Percentiles rank a stretch among this genome's conserved stretches.
Evolutionary conservation across 148 eudicot genomes (phyloP).

Genomic region (Heliosperma pusillum): DNA sequence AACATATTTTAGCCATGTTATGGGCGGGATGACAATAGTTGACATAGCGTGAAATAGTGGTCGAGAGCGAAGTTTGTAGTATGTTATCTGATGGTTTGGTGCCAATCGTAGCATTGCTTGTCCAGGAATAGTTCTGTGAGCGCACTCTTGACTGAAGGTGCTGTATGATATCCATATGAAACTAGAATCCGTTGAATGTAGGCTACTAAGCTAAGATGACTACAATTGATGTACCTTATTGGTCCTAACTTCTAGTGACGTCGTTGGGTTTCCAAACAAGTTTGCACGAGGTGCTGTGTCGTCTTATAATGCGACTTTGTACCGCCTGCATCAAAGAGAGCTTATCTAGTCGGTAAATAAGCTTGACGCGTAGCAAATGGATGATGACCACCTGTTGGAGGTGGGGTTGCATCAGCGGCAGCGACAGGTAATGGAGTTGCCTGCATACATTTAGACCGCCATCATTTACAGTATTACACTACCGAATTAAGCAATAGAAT

Average conservation of each 20-base stretch:
- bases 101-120: background rate
- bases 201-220: no score
- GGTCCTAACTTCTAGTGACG: no score
- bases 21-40: background rate
- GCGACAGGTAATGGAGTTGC: background rate
- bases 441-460: slow-evolving; percentile 13
- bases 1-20: slow-evolving; percentile 9
- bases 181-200: no score
- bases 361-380: slow-evolving; percentile 23
- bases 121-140: background rate
- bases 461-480: background rate
- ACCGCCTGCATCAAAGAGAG: background rate
- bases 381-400: no score
- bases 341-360: slow-evolving; percentile 24
- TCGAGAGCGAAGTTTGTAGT: background rate
- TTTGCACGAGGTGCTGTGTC: no score
- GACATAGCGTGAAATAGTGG: background rate
- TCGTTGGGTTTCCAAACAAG: no score
- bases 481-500: background rate
- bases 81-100: background rate
- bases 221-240: no score
- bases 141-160: background rate
- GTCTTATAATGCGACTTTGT: no score
- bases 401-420: no score
- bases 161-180: no score